phyloP scores from a whole-genome alignment of 495 filamentous ascomycete genomes.

The Aspergillus egyptiacus region DNA sequence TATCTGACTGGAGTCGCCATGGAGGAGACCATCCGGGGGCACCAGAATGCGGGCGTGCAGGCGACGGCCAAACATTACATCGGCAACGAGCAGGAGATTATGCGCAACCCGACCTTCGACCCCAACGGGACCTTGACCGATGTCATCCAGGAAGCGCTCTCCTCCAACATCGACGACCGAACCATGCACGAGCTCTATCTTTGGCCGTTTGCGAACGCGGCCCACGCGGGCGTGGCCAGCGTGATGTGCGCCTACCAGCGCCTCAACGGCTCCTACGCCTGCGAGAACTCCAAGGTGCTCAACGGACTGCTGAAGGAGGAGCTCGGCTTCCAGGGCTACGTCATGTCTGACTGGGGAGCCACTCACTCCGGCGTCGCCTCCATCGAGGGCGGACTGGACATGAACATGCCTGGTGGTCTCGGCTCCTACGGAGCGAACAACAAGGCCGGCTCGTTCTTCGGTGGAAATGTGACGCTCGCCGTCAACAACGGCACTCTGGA shows the following conservation, averaged over 20 bases:
- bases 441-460: neutral
- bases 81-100: slow-evolving; percentile 78
- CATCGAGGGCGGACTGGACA: neutral
- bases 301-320: slow-evolving; percentile 57
- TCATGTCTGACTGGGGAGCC: slow-evolving; percentile 6
- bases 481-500: slow-evolving; percentile 1
- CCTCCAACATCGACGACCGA: slow-evolving; percentile 61
- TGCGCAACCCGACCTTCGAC: slow-evolving; percentile 36
- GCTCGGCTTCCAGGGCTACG: slow-evolving; percentile 41
- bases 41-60: slow-evolving; percentile 47
- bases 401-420: slow-evolving; percentile 8
- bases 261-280: slow-evolving; percentile 61
- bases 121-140: neutral
- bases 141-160: slow-evolving; percentile 37
- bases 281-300: slow-evolving; percentile 56
- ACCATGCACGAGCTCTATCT: slow-evolving; percentile 70
- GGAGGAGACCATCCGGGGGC: slow-evolving; percentile 39
- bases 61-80: slow-evolving; percentile 48
- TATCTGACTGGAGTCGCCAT: slow-evolving; percentile 58
- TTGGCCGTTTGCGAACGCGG: slow-evolving; percentile 55
- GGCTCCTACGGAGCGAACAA: neutral
- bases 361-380: slow-evolving; percentile 3
- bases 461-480: neutral
- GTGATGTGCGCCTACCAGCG: slow-evolving; percentile 61
- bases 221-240: slow-evolving; percentile 44